Percentiles rank a stretch among this genome's conserved stretches.
These are phyloP conservation scores for Amaranthus tricolor DNA, from an alignment of 179 eudicot genomes.

Conservation along the genomic window DNA sequence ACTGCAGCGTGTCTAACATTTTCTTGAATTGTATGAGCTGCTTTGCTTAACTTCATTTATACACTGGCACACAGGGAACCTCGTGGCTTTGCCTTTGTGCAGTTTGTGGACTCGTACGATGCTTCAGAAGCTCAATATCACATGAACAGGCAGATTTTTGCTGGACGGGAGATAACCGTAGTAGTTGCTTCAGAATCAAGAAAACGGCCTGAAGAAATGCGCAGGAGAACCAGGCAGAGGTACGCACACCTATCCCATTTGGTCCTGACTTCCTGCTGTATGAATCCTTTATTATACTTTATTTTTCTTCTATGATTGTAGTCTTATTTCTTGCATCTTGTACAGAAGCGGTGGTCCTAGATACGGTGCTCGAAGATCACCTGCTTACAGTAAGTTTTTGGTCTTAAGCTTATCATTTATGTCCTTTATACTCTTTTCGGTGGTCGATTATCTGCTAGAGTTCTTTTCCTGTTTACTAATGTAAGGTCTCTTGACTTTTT, in stretches of 20 bases:
- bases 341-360: slow-evolving; percentile 50
- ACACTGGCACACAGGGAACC: slow-evolving; percentile 51
- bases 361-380: slow-evolving; percentile 50
- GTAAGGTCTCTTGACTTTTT: background rate
- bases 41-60: slow-evolving; percentile 11
- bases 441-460: background rate
- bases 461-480: background rate
- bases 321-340: background rate
- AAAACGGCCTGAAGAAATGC: slow-evolving; percentile 77
- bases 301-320: background rate
- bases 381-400: slow-evolving; percentile 44
- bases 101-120: slow-evolving; percentile 65
- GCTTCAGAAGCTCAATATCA: slow-evolving; percentile 71
- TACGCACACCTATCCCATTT: slow-evolving; percentile 7
- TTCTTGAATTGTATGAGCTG: background rate
- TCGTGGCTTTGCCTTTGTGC: slow-evolving; percentile 83
- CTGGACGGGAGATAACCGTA: slow-evolving; percentile 72
- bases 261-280: background rate
- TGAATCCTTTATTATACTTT: background rate
- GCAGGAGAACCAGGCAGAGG: slow-evolving; percentile 56
- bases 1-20: slow-evolving; percentile 3
- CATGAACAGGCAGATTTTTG: slow-evolving; percentile 65
- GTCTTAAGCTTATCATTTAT: background rate
- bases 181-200: slow-evolving; percentile 69
- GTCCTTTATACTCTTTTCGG: background rate